These are phyloP conservation scores for Leptographium lundbergii DNA, from an alignment of 2,329 filamentous ascomycete species.

Conservation along the genomic window DNA sequence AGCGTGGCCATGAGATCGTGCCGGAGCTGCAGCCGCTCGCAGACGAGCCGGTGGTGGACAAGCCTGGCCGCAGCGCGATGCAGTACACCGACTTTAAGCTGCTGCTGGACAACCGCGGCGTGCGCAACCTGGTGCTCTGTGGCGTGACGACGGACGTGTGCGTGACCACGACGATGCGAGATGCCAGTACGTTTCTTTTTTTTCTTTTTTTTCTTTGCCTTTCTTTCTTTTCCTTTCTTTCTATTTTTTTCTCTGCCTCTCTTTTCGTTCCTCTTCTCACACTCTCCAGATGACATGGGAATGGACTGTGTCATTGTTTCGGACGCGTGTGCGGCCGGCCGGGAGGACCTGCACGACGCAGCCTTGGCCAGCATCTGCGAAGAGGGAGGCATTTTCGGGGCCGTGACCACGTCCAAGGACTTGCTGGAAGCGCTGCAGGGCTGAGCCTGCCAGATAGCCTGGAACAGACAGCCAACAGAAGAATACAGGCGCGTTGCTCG, in stretches of 20 bases:
- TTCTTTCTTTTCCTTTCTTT: background rate
- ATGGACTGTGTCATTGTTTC: slow-evolving; percentile 7
- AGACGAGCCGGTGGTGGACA: slow-evolving; percentile 6
- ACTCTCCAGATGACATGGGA: slow-evolving; percentile 5
- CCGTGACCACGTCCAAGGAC: slow-evolving; percentile 1
- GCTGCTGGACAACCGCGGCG: slow-evolving; percentile 2
- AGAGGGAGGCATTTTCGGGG: slow-evolving; percentile 9
- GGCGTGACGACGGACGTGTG: slow-evolving; percentile 9
- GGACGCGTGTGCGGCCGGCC: slow-evolving; percentile 5
- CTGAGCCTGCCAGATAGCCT: background rate
- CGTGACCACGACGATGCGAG: slow-evolving; percentile 5
- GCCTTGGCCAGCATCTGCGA: slow-evolving; percentile 4
- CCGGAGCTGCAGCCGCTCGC: slow-evolving; percentile 2
- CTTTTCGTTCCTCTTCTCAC: background rate
- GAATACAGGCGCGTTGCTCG: background rate
- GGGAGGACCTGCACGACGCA: slow-evolving; percentile 4
- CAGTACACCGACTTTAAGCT: slow-evolving; percentile 8
- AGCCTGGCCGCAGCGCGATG: slow-evolving; percentile 7
- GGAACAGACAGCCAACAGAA: background rate
- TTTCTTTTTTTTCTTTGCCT: background rate
- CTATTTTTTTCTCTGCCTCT: background rate
- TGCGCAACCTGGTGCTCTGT: slow-evolving; percentile 6
- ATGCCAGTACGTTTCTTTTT: slow-evolving; percentile 3
- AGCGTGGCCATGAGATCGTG: slow-evolving; percentile 6
- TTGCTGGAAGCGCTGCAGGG: background rate